Percentiles rank a stretch among this genome's conserved stretches.
These are phyloP conservation scores for Sarcodon sp. DNA, from an alignment of 768 basidiomycete genomes.

Conservation along the genomic window DNA sequence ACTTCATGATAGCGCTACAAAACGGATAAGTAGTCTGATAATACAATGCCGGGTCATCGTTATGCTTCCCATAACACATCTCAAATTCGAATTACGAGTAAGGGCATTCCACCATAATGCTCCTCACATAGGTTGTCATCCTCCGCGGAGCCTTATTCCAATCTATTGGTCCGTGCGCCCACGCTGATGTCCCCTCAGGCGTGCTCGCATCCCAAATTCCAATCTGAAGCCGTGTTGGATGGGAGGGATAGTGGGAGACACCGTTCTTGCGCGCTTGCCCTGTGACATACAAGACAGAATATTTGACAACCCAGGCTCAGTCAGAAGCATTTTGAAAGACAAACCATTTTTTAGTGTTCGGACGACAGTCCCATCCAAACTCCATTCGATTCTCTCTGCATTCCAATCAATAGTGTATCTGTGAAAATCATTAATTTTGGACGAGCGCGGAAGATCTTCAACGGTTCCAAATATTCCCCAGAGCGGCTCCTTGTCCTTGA, in stretches of 20 bases:
- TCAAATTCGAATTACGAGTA: background rate
- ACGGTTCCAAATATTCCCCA: conserved; percentile 24
- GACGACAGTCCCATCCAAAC: conserved; percentile 21
- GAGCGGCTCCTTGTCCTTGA: conserved; percentile 16
- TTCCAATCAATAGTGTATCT: conserved; percentile 28
- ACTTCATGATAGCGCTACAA: no score
- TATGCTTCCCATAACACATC: no score
- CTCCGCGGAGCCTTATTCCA: conserved; percentile 19
- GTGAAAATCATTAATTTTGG: conserved; percentile 13
- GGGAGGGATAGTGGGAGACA: conserved; percentile 21
- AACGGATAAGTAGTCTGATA: no score
- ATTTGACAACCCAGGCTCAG: background rate
- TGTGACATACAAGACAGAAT: conserved; percentile 4
- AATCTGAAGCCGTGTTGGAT: conserved; percentile 23
- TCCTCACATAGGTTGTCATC: conserved; percentile 21
- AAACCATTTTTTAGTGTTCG: conserved; percentile 18
- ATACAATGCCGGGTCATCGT: no score
- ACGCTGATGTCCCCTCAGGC: conserved; percentile 25
- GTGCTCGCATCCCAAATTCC: conserved; percentile 35
- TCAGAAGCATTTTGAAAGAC: background rate
- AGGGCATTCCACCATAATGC: conserved; percentile 24
- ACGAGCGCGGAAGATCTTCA: conserved; percentile 13
- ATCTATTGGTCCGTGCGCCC: conserved; percentile 30
- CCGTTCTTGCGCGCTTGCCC: conserved; percentile 21
- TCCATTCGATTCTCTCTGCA: conserved; percentile 24